A percentile compares a stretch with the other conserved stretches of the same genome.
phyloP scores from a whole-genome alignment of 1,284 basidiomycete genomes.

The Ceratobasidium sp. region DNA sequence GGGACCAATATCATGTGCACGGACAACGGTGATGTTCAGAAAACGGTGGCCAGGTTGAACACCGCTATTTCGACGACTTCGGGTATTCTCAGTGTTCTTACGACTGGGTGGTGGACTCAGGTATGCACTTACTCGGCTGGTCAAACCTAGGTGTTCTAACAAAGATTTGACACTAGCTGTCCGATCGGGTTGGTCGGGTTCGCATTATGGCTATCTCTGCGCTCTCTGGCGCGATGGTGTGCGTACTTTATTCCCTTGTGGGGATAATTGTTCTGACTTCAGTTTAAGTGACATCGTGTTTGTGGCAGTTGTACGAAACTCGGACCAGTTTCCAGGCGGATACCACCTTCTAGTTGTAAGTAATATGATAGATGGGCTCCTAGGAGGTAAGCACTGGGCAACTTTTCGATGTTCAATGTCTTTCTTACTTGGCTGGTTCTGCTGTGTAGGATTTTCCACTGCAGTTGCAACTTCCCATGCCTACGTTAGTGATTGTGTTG shows the following conservation, averaged over 20 bases:
- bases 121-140: neutral
- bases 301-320: slow-evolving; percentile 56
- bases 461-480: slow-evolving; percentile 66
- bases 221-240: slow-evolving; percentile 32
- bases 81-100: slow-evolving; percentile 32
- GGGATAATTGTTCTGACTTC: neutral
- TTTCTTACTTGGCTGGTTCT: neutral
- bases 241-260: neutral
- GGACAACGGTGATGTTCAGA: slow-evolving; percentile 20
- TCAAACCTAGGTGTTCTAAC: neutral
- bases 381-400: slow-evolving; percentile 71
- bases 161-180: slow-evolving; percentile 1
- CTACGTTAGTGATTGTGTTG: slow-evolving; percentile 71
- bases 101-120: slow-evolving; percentile 40
- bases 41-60: slow-evolving; percentile 29
- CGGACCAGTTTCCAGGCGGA: slow-evolving; percentile 72
- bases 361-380: slow-evolving; percentile 74
- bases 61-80: slow-evolving; percentile 32
- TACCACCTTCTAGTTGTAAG: slow-evolving; percentile 85
- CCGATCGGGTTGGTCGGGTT: slow-evolving; percentile 26
- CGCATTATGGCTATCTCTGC: slow-evolving; percentile 14
- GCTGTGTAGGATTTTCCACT: slow-evolving; percentile 60
- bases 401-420: neutral
- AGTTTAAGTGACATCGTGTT: slow-evolving; percentile 19
- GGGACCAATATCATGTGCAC: slow-evolving; percentile 34